Conservation (phyloP, 352 stramenopile species). For the Phytophthora kernoviae region DNA sequence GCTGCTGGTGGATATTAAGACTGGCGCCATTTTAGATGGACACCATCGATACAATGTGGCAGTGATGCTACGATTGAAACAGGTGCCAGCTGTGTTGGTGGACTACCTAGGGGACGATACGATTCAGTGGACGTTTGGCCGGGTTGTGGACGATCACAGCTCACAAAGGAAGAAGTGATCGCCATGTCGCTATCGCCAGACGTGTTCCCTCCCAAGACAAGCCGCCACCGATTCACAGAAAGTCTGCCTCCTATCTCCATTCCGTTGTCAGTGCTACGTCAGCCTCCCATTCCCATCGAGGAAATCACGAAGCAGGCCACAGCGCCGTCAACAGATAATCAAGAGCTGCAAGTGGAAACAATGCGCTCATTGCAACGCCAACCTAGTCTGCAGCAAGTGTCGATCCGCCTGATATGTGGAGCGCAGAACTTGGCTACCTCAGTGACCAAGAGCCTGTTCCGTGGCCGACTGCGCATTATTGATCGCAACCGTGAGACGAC, state of each 20-base stretch:
- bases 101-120: constrained; percentile 78
- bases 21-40: constrained; percentile 81
- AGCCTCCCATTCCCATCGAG: constrained; percentile 60
- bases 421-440: constrained; percentile 75
- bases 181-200: constrained; percentile 81
- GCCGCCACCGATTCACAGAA: constrained; percentile 81
- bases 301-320: constrained; percentile 28
- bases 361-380: constrained; percentile 29
- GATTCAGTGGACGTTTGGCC: constrained; percentile 86
- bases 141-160: constrained; percentile 58
- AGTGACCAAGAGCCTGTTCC: constrained; percentile 75
- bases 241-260: constrained; percentile 85
- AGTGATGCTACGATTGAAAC: constrained; percentile 69
- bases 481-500: constrained; percentile 49
- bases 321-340: constrained; percentile 8
- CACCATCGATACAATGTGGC: constrained; percentile 86
- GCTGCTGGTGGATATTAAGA: constrained; percentile 80
- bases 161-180: constrained; percentile 86
- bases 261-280: constrained; percentile 69
- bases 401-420: constrained; percentile 76
- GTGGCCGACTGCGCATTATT: constrained; percentile 67
- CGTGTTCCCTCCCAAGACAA: constrained; percentile 87
- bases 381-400: constrained; percentile 66
- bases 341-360: constrained; percentile 17
- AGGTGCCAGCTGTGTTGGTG: constrained; percentile 77